These are phyloP conservation scores for Saururus chinensis DNA, from an alignment of 164 flowering plant genomes.

Conservation along the genomic window DNA sequence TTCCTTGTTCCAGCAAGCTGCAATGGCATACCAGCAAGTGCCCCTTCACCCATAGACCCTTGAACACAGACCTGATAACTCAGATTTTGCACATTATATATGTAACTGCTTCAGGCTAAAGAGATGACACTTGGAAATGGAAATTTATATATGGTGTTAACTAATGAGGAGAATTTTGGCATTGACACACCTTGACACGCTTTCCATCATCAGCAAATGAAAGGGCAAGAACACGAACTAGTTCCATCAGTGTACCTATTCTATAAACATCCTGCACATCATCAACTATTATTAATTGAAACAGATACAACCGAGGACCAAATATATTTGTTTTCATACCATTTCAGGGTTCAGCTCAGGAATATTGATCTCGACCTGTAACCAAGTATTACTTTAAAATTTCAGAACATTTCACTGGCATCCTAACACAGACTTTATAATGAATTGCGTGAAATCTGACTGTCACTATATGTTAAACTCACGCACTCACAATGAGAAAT, in stretches of 20 bases:
- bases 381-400: constrained; percentile 3
- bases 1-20: constrained; percentile 87
- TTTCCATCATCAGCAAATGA: constrained; percentile 97
- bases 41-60: constrained; percentile 98
- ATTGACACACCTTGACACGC: constrained; percentile 59
- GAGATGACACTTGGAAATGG: not conserved
- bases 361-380: constrained; percentile 75
- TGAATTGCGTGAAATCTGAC: not conserved
- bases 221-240: constrained; percentile 71
- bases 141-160: not conserved
- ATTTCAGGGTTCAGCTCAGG: constrained; percentile 93
- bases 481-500: too few species aligned
- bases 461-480: too few species aligned
- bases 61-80: constrained; percentile 78
- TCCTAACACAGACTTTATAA: not conserved
- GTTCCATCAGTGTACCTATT: constrained; percentile 96
- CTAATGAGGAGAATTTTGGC: not conserved
- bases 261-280: constrained; percentile 85
- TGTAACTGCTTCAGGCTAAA: not conserved
- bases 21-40: constrained; percentile 90
- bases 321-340: constrained; percentile 30
- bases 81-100: not conserved
- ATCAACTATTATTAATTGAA: constrained; percentile 14
- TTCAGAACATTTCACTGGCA: not conserved
- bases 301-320: not conserved